Conservation (phyloP, 163 green algal genomes). For the Chlorella variabilis region DNA sequence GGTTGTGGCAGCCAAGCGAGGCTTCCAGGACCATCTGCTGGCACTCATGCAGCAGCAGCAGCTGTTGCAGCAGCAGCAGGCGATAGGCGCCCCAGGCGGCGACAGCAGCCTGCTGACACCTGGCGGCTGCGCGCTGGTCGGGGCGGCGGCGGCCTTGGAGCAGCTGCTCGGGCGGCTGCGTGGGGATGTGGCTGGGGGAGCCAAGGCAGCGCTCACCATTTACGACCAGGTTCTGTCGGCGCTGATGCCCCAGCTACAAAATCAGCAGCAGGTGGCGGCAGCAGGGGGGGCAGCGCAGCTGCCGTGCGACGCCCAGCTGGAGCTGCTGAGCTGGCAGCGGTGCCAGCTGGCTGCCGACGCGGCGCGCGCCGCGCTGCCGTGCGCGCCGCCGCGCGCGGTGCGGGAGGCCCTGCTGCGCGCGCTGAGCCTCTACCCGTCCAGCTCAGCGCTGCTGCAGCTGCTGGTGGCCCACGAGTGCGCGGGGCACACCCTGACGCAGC, state of each 20-base stretch:
- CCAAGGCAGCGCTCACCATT: conserved; percentile 15
- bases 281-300: not conserved
- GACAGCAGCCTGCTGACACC: not conserved
- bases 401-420: conserved; percentile 12
- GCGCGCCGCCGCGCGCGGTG: not conserved
- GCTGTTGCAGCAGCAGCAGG: not conserved
- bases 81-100: not conserved
- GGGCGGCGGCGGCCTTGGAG: conserved; percentile 12
- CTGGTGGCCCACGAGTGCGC: conserved; percentile 27
- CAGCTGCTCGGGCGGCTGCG: not conserved
- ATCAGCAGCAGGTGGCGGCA: not conserved
- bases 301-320: not conserved
- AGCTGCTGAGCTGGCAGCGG: conserved; percentile 22
- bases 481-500: conserved; percentile 21
- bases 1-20: conserved; percentile 23
- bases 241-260: not conserved
- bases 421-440: conserved; percentile 17
- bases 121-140: not conserved
- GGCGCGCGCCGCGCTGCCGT: not conserved
- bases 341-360: conserved; percentile 23
- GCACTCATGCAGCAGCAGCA: conserved; percentile 22
- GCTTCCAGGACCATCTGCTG: conserved; percentile 20
- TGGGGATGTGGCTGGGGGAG: not conserved
- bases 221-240: conserved; percentile 33
- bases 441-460: conserved; percentile 23